Conservation (phyloP, 257 asterid genomes). For the Voacanga thouarsii region DNA sequence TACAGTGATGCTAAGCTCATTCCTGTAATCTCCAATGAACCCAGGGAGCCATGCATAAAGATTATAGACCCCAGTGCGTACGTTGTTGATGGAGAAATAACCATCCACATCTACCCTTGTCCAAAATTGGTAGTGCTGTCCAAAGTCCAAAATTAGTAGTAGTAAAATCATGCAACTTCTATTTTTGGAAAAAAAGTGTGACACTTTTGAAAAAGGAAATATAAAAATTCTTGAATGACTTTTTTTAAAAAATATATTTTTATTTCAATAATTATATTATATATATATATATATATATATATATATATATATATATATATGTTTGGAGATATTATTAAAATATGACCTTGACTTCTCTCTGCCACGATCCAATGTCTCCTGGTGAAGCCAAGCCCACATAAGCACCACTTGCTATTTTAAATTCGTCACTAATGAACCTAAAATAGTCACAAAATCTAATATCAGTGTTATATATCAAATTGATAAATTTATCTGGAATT, state of each 20-base stretch:
- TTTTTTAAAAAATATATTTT: too few relatives aligned
- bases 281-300: too few relatives aligned
- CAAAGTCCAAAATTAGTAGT: neutral
- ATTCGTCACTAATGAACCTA: slow-evolving; percentile 38
- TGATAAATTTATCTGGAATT: neutral
- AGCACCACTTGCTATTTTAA: slow-evolving; percentile 44
- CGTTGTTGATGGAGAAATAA: slow-evolving; percentile 38
- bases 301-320: too few relatives aligned
- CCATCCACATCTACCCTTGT: slow-evolving; percentile 42
- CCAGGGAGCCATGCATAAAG: slow-evolving; percentile 63
- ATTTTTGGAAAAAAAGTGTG: too few relatives aligned
- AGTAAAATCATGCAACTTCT: neutral
- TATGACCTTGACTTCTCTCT: slow-evolving; percentile 65
- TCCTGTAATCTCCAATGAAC: slow-evolving; percentile 52
- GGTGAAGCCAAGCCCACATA: slow-evolving; percentile 64
- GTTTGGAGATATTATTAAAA: too few relatives aligned
- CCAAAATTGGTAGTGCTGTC: slow-evolving; percentile 69
- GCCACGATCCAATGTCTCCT: slow-evolving; percentile 72
- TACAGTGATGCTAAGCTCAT: slow-evolving; percentile 28
- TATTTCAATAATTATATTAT: too few relatives aligned
- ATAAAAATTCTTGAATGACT: too few relatives aligned
- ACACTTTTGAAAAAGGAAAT: too few relatives aligned
- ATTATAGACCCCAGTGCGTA: slow-evolving; percentile 42
- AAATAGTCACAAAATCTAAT: slow-evolving; percentile 6
- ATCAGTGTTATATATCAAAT: neutral